Evolutionary conservation across 2,329 filamentous ascomycete species (phyloP).

Genomic region (Bipolaris zeicola): DNA sequence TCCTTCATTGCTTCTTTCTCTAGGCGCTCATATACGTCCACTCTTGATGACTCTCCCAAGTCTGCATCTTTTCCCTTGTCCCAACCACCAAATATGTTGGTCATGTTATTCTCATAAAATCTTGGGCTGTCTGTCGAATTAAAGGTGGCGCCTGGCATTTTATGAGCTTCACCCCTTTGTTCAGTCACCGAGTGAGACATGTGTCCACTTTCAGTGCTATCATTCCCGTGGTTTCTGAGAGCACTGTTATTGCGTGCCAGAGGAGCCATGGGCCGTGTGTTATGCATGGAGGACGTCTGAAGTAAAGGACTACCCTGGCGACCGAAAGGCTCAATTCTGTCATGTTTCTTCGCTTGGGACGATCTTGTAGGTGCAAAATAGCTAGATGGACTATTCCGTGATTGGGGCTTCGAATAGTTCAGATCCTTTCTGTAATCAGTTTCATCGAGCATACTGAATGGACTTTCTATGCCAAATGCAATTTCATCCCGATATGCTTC

Average conservation of each 20-base stretch:
- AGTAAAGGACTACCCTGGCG: background rate
- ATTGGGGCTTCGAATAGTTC: background rate
- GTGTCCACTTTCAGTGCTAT: background rate
- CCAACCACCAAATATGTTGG: background rate
- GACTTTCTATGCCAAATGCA: too few relatives aligned
- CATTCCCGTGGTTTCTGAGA: background rate
- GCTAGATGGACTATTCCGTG: background rate
- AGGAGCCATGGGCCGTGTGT: background rate
- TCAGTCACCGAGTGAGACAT: background rate
- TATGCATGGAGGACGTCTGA: background rate
- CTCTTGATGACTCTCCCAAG: background rate
- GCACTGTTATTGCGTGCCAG: background rate
- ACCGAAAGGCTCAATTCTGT: conserved; percentile 7
- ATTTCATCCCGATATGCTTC: background rate
- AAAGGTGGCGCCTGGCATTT: too few relatives aligned
- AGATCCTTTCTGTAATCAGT: background rate
- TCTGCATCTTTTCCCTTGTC: background rate
- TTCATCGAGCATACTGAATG: background rate
- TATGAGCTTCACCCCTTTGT: background rate
- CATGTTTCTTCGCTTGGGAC: conserved; percentile 11
- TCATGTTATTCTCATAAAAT: background rate
- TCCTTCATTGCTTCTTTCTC: background rate
- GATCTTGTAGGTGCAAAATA: conserved; percentile 10
- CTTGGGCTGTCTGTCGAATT: background rate
- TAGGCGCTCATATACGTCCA: background rate